Conservation (phyloP, 352 stramenopile genomes). For the Globisporangium irregulare region DNA sequence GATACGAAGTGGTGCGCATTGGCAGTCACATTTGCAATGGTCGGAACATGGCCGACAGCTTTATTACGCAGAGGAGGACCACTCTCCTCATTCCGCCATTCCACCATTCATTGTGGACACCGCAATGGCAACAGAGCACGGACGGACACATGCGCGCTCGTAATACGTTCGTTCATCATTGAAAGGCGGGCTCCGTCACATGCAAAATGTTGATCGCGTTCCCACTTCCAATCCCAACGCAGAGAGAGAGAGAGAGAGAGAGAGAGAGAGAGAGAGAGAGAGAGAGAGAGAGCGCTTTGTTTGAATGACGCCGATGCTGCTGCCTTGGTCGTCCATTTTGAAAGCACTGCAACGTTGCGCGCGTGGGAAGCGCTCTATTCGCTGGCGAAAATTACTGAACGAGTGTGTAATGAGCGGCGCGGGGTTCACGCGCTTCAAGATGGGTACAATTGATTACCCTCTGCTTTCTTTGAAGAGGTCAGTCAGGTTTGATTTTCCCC, state of each 20-base stretch:
- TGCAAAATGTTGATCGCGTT: neutral
- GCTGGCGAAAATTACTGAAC: neutral
- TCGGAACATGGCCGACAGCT: neutral
- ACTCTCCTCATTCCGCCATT: neutral
- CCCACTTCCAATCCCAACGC: neutral
- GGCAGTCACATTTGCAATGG: neutral
- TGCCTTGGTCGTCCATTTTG: neutral
- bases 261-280: too few relatives aligned
- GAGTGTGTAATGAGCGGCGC: conserved; percentile 3
- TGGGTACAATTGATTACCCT: neutral
- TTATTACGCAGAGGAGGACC: neutral
- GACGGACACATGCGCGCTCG: neutral
- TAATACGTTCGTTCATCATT: neutral
- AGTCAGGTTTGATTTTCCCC: neutral
- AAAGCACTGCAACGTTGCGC: neutral
- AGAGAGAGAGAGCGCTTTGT: neutral
- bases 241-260: too few relatives aligned
- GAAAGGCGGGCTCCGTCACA: neutral
- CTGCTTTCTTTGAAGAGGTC: neutral
- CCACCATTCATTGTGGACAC: neutral
- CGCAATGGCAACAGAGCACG: neutral
- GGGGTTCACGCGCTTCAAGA: conserved; percentile 7
- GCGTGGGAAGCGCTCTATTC: neutral
- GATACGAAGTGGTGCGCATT: neutral
- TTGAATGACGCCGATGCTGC: neutral